Conservation (phyloP, 352 stramenopile genomes). For the Pythium diclinum region DNA sequence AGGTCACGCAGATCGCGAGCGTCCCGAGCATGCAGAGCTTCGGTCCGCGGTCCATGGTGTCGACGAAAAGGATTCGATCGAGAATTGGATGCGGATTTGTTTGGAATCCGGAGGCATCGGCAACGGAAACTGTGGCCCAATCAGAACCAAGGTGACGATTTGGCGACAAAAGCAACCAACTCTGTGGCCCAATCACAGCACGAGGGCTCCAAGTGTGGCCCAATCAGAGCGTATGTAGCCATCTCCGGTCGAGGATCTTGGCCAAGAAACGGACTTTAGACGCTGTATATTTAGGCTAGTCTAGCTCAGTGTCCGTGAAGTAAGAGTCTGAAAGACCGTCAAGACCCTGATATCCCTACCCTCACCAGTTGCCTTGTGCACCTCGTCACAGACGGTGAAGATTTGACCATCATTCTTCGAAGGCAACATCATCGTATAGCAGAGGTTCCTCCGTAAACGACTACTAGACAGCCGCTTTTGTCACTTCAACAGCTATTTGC, state of each 20-base stretch:
- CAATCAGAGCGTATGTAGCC: background rate
- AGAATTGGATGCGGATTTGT: background rate
- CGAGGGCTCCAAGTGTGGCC: background rate
- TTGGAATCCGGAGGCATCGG: background rate
- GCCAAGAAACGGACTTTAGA: no score
- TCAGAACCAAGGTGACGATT: background rate
- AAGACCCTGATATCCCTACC: no score
- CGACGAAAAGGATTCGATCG: background rate
- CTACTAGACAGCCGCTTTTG: no score
- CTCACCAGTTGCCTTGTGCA: no score
- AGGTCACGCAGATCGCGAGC: background rate
- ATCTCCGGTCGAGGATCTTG: background rate
- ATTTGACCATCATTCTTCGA: no score
- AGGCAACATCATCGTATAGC: no score
- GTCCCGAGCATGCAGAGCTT: background rate
- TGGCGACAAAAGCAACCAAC: background rate
- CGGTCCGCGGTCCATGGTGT: background rate
- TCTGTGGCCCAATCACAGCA: background rate
- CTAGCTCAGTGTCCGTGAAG: no score
- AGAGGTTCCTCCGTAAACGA: no score
- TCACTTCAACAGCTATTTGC: no score
- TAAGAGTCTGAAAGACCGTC: no score
- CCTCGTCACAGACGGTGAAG: no score
- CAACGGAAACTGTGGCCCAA: background rate
- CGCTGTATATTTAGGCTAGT: no score